Percentiles rank a stretch among this genome's conserved stretches.
phyloP scores from a whole-genome alignment of 768 basidiomycete genomes.

The Phaffia australis region DNA sequence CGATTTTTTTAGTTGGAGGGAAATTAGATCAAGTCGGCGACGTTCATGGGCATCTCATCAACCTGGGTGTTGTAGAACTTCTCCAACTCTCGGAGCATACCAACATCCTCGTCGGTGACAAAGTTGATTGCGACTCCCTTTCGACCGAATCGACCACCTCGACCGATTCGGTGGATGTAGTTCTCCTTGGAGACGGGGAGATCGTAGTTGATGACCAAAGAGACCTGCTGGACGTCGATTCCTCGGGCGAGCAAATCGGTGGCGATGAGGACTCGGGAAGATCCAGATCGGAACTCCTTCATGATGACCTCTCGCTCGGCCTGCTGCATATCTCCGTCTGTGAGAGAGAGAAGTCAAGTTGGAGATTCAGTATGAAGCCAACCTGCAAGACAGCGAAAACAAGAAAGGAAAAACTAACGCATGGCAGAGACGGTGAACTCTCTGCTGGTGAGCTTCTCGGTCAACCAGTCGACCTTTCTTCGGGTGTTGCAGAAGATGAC shows the following conservation, averaged over 20 bases:
- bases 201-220: conserved; percentile 76
- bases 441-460: conserved; percentile 97
- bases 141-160: conserved; percentile 94
- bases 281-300: conserved; percentile 88
- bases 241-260: conserved; percentile 97
- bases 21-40: conserved; percentile 81
- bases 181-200: conserved; percentile 27
- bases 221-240: conserved; percentile 97
- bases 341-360: neutral
- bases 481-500: conserved; percentile 99
- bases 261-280: conserved; percentile 78
- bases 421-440: conserved; percentile 81
- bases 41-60: conserved; percentile 95
- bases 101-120: conserved; percentile 89
- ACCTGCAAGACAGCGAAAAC: neutral
- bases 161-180: conserved; percentile 96
- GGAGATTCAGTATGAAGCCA: no score
- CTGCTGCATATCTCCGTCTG: conserved; percentile 82
- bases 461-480: conserved; percentile 97
- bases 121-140: conserved; percentile 99
- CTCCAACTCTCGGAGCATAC: conserved; percentile 95
- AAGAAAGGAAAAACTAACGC: conserved; percentile 25
- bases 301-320: conserved; percentile 92
- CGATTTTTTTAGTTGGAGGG: no score
- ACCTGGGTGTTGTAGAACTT: conserved; percentile 80